Evolutionary conservation across 352 stramenopile genomes (phyloP).

Genomic region (Globisporangium solare): DNA sequence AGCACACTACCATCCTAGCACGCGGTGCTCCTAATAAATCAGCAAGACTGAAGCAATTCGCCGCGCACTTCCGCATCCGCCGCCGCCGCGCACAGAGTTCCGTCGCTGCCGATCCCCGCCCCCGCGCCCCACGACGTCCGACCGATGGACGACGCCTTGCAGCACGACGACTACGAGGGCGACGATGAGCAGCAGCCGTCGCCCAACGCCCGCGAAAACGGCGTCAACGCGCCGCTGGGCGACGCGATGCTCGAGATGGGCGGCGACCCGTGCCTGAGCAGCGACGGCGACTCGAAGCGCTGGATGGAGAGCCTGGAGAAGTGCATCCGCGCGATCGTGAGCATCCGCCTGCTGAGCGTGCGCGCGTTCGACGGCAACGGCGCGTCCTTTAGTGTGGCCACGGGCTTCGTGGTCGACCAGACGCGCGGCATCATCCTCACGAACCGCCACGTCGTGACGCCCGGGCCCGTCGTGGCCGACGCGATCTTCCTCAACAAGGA

Average conservation of each 20-base stretch:
- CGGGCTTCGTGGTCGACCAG: slow-evolving; percentile 90
- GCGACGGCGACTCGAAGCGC: slow-evolving; percentile 51
- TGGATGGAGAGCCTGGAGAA: slow-evolving; percentile 69
- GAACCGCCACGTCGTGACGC: slow-evolving; percentile 91
- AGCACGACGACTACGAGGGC: slow-evolving; percentile 13
- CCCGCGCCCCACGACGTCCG: not conserved
- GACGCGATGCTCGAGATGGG: not conserved
- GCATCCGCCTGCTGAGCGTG: slow-evolving; percentile 83
- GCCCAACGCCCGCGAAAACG: not conserved
- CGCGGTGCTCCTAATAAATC: no score
- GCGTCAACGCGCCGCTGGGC: not conserved
- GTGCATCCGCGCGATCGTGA: slow-evolving; percentile 78
- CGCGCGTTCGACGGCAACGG: slow-evolving; percentile 86
- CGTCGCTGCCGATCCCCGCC: not conserved
- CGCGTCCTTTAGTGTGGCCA: slow-evolving; percentile 84
- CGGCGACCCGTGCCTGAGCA: no score
- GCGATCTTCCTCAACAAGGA: slow-evolving; percentile 94
- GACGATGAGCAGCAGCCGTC: slow-evolving; percentile 10
- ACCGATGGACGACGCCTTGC: slow-evolving; percentile 9
- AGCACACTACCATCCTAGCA: no score
- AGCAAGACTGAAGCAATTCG: no score
- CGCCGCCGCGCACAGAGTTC: no score
- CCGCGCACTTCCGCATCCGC: no score
- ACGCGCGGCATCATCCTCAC: slow-evolving; percentile 87
- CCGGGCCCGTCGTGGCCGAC: slow-evolving; percentile 83